These are phyloP conservation scores for Xylaria sp. DNA, from an alignment of 495 filamentous ascomycete species.

Conservation along the genomic window DNA sequence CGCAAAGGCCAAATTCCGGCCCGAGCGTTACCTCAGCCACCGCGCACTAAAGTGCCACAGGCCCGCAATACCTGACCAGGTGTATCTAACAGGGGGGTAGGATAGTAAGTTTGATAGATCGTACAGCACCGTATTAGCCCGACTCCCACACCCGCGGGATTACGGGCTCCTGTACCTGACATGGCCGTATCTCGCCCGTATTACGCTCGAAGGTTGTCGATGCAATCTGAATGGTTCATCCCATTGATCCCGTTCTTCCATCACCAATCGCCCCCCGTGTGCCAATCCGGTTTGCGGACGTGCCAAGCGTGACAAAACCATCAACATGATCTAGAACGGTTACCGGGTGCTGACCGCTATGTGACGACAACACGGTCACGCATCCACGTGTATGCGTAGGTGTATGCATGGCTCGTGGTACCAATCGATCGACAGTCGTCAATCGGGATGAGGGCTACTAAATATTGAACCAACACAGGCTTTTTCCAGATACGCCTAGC, in stretches of 20 bases:
- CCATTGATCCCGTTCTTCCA: background rate
- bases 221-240: background rate
- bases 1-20: no score
- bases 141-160: background rate
- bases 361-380: constrained; percentile 7
- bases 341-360: constrained; percentile 8
- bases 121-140: background rate
- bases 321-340: background rate
- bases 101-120: background rate
- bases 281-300: constrained; percentile 7
- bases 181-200: background rate
- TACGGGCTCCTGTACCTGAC: no score
- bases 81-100: no score
- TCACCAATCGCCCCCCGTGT: background rate
- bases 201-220: background rate
- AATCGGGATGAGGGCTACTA: background rate
- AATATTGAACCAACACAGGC: background rate
- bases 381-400: background rate
- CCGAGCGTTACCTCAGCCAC: no score
- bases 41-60: no score
- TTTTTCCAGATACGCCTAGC: background rate
- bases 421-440: constrained; percentile 17
- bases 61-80: no score
- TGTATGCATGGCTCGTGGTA: background rate
- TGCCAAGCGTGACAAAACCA: background rate